Evolutionary conservation across 306 rosid species (phyloP), one percentile per base, ranked within the genome.

Genomic region (Amphicarpaea edgeworthii): DNA sequence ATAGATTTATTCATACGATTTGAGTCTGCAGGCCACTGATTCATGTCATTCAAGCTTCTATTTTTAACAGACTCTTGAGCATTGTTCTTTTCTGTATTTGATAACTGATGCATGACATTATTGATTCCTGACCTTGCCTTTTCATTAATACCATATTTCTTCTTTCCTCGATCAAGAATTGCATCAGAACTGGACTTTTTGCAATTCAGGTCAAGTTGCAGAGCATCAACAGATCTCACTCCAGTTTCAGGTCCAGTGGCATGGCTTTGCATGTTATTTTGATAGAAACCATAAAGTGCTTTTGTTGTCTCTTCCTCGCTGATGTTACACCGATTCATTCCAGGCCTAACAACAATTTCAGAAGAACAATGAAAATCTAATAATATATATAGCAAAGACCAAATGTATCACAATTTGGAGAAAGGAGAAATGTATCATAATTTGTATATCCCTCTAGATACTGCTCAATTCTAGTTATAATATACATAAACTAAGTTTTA

Each of bases 291-390:
- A 81, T 60, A 28, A 40, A 86, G 75, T 61, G 86, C 81, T 38
- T 71, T 69, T 0, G 90, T 85, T 70, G 97, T 87, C 77, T 89
- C 91, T 38, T 86, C 85, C 86, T 89, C 88, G 17, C 85, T 82
- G 78, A 91, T 80, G 81, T 78, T 77, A 68, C 97, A 91, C 7
- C 60, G 78, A 41, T 87, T 91, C 97, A 86, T 85, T 51, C 95
- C 88, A 76, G 88, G 90, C 86, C 97, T 91, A 77, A 43, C 58
- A 68, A 66, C 59, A 71, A 79, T 60, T 79, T 60, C 32, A 79
- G 67, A 74, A 64, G 64, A 77, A 75, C 11, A 49, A 45, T 82
- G 23, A 71, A 59, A 17, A 45, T 74, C 55, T 57, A 80, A 9
- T 19, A 59, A 79, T 16, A 37, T 23, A 67, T 5, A 76, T 42